Base-by-base conservation (phyloP, 129 eudicot species). In the sunflower (Helianthus annuus) region DNA sequence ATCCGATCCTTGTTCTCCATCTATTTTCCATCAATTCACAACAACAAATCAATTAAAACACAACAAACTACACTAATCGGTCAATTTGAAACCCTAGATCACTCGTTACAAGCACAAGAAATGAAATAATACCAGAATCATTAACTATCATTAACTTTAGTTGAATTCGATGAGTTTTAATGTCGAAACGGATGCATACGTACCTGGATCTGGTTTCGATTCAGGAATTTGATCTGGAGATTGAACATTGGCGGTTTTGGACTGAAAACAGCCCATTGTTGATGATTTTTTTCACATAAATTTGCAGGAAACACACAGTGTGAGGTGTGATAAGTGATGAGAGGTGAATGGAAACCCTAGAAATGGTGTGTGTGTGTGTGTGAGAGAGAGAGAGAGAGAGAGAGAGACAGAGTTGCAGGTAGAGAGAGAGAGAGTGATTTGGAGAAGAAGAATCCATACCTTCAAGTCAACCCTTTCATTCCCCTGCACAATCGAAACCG, bases 241-340 rank as follows among this genome's bases (percentile, higher is more conserved):
- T 60, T 86, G 96, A 55, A 89, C 88, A 80, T 87, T 90, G 64
- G 95, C 95, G 58, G 98, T 93, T 87, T 89, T 93, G 96, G 98
- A 93, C 97, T 93, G 98, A 72, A 89, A 83, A 88, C 98, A 93
- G 88, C 98, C 98, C 98, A 93, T 93, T 57, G 56, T 65, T 70
- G 24, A 46, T 40, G 53, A 48, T 70, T 78, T 70, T 78, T 61
- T 81, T 82, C 87, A 84, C 82, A 87, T 77, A 78, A 74, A 75
- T 24, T 81, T 59, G 34, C 11, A 64, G 64, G 44, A 54, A 19
- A 52, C 46, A 42, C 10, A 54, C 12, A 64, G 61, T 36, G 53
- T 63, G 67, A 3, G 36, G 74, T 11, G 71, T 62, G 64, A 66
- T 72, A 17, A 42, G 46, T 42, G 10, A 4, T n/a, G 53, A 9